A percentile compares a stretch with the other conserved stretches of the same genome.
These are phyloP conservation scores for Eremothecium gossypii DNA, from an alignment of 1,139 yeast species.

Conservation along the genomic window DNA sequence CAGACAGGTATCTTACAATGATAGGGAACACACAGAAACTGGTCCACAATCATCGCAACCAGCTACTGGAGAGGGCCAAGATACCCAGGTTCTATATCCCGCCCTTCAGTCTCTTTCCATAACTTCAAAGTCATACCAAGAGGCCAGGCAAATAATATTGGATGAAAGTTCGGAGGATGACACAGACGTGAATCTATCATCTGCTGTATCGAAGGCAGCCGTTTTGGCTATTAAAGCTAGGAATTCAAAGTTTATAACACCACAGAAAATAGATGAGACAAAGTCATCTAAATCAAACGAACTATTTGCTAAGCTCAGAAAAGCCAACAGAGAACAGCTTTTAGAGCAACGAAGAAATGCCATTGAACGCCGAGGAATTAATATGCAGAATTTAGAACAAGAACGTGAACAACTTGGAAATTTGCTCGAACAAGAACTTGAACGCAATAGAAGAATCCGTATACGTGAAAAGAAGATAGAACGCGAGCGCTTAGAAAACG, in stretches of 20 bases:
- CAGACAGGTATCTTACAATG: no score
- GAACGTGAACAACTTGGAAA: constrained; percentile 34
- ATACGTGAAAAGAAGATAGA: constrained; percentile 40
- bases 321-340: constrained; percentile 30
- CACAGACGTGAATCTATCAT: constrained; percentile 5
- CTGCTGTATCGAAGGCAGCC: constrained; percentile 29
- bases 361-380: constrained; percentile 21
- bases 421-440: constrained; percentile 56
- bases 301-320: constrained; percentile 23
- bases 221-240: constrained; percentile 31
- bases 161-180: constrained; percentile 16
- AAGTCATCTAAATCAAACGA: constrained; percentile 17
- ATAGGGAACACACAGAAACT: no score
- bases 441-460: constrained; percentile 42
- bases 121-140: no score
- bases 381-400: constrained; percentile 24
- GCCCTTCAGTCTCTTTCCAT: no score
- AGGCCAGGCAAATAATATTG: constrained; percentile 11
- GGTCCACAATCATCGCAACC: no score
- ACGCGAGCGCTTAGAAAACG: constrained; percentile 24
- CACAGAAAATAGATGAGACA: constrained; percentile 9
- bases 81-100: no score
- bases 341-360: constrained; percentile 23
- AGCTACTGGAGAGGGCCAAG: no score
- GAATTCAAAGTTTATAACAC: constrained; percentile 22